Evolutionary conservation across 2,329 filamentous ascomycete genomes (phyloP).

Genomic region (Diaporthe citrichinensis): DNA sequence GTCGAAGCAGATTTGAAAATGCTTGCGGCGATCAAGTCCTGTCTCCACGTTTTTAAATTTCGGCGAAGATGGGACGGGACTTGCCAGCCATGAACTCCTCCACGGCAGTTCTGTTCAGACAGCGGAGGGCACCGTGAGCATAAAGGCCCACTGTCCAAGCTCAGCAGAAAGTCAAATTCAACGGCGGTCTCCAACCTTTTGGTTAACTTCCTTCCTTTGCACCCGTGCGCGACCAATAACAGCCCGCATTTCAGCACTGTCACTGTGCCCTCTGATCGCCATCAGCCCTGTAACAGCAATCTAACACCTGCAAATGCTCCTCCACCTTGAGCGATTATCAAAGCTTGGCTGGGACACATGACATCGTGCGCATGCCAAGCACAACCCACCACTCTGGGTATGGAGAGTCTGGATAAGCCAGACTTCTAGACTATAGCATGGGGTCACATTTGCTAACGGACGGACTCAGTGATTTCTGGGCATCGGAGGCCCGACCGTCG

Average conservation of each 20-base stretch:
- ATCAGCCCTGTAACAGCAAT: constrained; percentile 21
- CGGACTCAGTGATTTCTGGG: constrained; percentile 7
- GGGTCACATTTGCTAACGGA: constrained; percentile 5
- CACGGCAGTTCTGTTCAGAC: neutral
- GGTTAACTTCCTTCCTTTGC: neutral
- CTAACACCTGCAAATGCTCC: constrained; percentile 1
- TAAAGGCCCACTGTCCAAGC: neutral
- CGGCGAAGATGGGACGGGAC: neutral
- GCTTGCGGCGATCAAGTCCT: neutral
- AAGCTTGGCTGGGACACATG: constrained; percentile 15
- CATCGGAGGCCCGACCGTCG: constrained; percentile 18
- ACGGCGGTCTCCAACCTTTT: neutral
- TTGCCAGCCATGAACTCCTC: neutral
- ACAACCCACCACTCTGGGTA: neutral
- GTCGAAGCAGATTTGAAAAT: neutral
- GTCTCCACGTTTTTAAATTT: neutral
- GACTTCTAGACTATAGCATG: constrained; percentile 13
- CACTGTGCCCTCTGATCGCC: neutral
- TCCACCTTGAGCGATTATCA: neutral
- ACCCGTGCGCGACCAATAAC: constrained; percentile 27
- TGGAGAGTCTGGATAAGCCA: neutral
- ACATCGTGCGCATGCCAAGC: constrained; percentile 13
- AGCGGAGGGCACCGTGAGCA: neutral
- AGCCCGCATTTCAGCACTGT: neutral
- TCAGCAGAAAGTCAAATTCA: neutral